A percentile compares a stretch with the other conserved stretches of the same genome.
phyloP scores from a whole-genome alignment of 495 filamentous ascomycete species.

The Bryoglossum gracile region DNA sequence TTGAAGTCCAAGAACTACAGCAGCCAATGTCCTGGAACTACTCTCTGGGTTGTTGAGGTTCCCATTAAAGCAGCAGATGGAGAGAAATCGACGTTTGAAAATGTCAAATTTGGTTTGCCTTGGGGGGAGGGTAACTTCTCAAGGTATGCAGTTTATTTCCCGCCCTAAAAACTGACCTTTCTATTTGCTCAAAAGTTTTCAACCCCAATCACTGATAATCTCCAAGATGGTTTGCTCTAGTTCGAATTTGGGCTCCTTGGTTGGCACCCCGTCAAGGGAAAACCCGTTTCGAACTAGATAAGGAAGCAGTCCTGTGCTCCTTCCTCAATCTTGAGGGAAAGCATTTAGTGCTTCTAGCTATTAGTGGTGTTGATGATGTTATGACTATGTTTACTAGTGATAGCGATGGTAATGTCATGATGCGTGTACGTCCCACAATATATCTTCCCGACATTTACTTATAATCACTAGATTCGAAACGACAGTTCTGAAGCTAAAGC shows the following conservation, averaged over 20 bases:
- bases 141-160: conserved; percentile 30
- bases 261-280: conserved; percentile 80
- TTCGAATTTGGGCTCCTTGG: conserved; percentile 78
- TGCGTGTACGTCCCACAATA: conserved; percentile 45
- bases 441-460: background rate
- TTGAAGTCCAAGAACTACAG: conserved; percentile 47
- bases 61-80: conserved; percentile 45
- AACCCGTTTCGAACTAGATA: conserved; percentile 53
- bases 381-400: conserved; percentile 64
- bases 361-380: conserved; percentile 70
- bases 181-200: too few relatives aligned
- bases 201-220: conserved; percentile 26
- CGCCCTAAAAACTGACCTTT: too few relatives aligned
- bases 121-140: conserved; percentile 36
- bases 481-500: conserved; percentile 48
- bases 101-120: conserved; percentile 56
- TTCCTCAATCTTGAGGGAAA: conserved; percentile 69
- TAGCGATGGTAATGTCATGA: conserved; percentile 53
- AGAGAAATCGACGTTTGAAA: conserved; percentile 45
- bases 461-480: conserved; percentile 42
- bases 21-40: conserved; percentile 64
- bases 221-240: conserved; percentile 67
- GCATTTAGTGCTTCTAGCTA: conserved; percentile 72
- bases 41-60: conserved; percentile 62
- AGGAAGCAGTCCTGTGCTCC: conserved; percentile 73